Percentiles rank a stretch among this genome's conserved stretches.
Conservation (phyloP, 2,329 filamentous ascomycete species). For the Ceratocystiopsis brevicomis region DNA sequence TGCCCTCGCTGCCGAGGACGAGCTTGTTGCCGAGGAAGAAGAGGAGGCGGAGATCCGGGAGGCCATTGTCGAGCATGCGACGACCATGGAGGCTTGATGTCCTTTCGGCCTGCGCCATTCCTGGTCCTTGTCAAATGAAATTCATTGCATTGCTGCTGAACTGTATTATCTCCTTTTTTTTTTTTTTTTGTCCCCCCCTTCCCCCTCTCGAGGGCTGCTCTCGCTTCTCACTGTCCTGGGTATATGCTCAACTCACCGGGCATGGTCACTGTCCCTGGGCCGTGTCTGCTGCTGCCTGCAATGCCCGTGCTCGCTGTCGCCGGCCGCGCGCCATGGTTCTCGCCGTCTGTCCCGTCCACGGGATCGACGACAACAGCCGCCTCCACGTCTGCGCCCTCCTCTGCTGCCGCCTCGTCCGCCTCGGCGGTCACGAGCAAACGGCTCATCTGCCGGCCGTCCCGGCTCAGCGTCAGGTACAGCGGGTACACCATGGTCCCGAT, state of each 20-base stretch:
- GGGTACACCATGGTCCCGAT: slow-evolving; percentile 14
- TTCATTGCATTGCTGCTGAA: not conserved
- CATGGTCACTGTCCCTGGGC: no score
- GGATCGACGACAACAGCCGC: slow-evolving; percentile 34
- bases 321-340: no score
- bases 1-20: slow-evolving; percentile 21
- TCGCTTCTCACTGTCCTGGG: not conserved
- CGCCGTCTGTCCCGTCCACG: not conserved
- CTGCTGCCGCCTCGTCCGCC: slow-evolving; percentile 60
- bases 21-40: slow-evolving; percentile 14
- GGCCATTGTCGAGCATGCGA: slow-evolving; percentile 15
- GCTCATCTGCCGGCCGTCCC: slow-evolving; percentile 40
- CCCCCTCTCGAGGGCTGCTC: no score
- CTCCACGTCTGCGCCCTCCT: slow-evolving; percentile 78
- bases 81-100: slow-evolving; percentile 14
- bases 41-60: slow-evolving; percentile 17
- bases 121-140: no score
- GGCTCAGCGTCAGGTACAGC: slow-evolving; percentile 29
- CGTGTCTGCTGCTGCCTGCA: no score
- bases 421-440: slow-evolving; percentile 63
- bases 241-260: not conserved
- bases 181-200: no score
- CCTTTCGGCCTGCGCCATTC: no score
- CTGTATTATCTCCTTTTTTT: not conserved
- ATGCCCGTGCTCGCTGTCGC: no score